phyloP scores from a whole-genome alignment of 345 rosid genomes.

The Salix dunnii region DNA sequence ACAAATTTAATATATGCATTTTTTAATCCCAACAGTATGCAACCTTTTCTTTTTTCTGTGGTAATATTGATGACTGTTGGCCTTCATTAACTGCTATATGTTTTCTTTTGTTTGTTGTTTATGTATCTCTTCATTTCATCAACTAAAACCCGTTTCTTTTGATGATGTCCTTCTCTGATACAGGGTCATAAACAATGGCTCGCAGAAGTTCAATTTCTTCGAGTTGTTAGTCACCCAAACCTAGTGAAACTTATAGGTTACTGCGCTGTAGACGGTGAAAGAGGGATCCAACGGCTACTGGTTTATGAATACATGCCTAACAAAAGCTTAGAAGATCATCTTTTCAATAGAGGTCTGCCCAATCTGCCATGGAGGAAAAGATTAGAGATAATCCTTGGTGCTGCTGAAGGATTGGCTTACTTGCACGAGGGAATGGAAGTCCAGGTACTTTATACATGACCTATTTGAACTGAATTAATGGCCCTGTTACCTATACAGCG shows the following conservation, averaged over 20 bases:
- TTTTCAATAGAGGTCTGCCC: constrained; percentile 39
- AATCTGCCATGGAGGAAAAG: constrained; percentile 68
- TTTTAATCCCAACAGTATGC: not conserved
- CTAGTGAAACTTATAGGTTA: constrained; percentile 83
- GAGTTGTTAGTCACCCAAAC: constrained; percentile 80
- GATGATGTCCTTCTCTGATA: not conserved
- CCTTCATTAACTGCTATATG: not conserved
- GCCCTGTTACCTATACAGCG: not conserved
- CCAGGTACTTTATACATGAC: constrained; percentile 40
- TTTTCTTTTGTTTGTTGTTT: not conserved
- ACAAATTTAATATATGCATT: too few species aligned
- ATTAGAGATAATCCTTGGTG: constrained; percentile 80
- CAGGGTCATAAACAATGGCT: constrained; percentile 95
- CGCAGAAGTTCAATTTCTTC: constrained; percentile 84
- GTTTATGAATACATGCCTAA: constrained; percentile 84
- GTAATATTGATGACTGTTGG: not conserved
- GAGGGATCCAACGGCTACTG: constrained; percentile 61
- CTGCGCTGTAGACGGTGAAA: constrained; percentile 57
- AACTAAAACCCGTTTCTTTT: constrained; percentile 7
- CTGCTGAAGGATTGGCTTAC: constrained; percentile 82
- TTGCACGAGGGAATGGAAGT: constrained; percentile 66
- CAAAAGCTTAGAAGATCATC: constrained; percentile 79
- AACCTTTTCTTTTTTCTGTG: not conserved
- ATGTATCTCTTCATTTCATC: not conserved
- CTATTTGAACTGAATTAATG: not conserved